Conservation (phyloP, 768 basidiomycete genomes). For the Mycena pura region DNA sequence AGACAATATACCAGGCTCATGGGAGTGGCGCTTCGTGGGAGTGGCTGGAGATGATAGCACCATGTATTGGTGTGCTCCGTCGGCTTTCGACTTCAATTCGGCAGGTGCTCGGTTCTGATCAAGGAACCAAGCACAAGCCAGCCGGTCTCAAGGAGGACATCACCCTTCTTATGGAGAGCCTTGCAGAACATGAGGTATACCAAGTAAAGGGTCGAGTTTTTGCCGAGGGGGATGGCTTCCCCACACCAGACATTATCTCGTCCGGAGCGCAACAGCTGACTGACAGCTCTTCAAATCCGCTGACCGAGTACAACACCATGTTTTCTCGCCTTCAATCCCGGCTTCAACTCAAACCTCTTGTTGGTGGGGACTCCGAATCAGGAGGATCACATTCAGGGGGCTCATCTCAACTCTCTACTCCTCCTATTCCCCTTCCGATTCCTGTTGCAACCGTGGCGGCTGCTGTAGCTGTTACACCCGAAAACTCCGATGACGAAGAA, state of each 20-base stretch:
- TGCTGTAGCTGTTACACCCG: neutral
- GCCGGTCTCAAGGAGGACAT: neutral
- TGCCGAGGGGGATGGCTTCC: neutral
- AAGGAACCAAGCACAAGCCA: conserved; percentile 5
- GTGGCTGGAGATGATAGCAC: conserved; percentile 37
- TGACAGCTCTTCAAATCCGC: neutral
- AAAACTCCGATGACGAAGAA: neutral
- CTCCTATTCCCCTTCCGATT: too few relatives aligned
- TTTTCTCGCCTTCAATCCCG: neutral
- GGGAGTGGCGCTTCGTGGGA: conserved; percentile 40
- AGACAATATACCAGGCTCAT: conserved; percentile 1
- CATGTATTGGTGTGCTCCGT: conserved; percentile 27
- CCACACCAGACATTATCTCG: neutral
- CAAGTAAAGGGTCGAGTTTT: neutral
- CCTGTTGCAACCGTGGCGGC: too few relatives aligned
- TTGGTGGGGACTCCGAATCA: too few relatives aligned
- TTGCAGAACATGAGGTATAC: conserved; percentile 1
- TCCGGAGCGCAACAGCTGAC: neutral
- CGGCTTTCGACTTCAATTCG: conserved; percentile 1
- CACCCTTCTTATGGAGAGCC: conserved; percentile 4
- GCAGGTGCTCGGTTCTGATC: conserved; percentile 4
- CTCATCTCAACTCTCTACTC: too few relatives aligned
- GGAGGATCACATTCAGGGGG: too few relatives aligned
- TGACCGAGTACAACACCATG: neutral
- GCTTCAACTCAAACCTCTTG: neutral